These are phyloP conservation scores for Fusarium nygamai DNA, from an alignment of 2,329 filamentous ascomycete species.

Conservation along the genomic window DNA sequence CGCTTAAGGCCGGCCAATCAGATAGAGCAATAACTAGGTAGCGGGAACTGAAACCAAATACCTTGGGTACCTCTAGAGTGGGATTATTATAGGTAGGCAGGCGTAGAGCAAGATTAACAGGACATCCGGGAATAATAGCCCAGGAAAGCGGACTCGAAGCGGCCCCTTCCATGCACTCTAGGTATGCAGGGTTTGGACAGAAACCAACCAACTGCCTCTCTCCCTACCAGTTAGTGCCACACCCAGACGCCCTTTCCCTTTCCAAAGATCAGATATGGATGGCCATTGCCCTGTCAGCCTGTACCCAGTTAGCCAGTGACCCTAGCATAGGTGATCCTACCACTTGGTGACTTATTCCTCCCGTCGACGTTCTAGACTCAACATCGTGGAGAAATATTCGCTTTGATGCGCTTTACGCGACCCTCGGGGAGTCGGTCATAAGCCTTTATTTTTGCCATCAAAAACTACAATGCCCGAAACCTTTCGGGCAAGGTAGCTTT, in stretches of 20 bases:
- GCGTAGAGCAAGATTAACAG: slow-evolving; percentile 6
- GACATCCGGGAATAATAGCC: slow-evolving; percentile 28
- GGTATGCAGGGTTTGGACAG: slow-evolving; percentile 21
- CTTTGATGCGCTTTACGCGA: slow-evolving; percentile 4
- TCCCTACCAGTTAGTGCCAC: slow-evolving; percentile 9
- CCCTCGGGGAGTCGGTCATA: slow-evolving; percentile 7
- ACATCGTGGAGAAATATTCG: slow-evolving; percentile 7
- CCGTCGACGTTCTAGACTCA: slow-evolving; percentile 37
- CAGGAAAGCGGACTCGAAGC: slow-evolving; percentile 17
- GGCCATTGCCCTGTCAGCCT: background rate
- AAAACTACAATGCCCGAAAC: slow-evolving; percentile 6
- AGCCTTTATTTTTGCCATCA: background rate
- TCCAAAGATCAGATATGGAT: background rate
- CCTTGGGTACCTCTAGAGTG: background rate
- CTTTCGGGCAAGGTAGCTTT: background rate
- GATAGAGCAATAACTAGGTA: background rate
- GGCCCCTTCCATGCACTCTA: slow-evolving; percentile 18
- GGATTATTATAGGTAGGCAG: background rate
- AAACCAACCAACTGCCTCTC: slow-evolving; percentile 8
- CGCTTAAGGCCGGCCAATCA: background rate
- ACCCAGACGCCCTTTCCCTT: background rate
- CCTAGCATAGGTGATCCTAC: background rate
- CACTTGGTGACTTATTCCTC: background rate
- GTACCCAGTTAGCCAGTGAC: background rate
- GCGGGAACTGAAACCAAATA: background rate